Evolutionary conservation across 31 red algal species (phyloP).

Genomic region (Pterothamnion heteromorphum): DNA sequence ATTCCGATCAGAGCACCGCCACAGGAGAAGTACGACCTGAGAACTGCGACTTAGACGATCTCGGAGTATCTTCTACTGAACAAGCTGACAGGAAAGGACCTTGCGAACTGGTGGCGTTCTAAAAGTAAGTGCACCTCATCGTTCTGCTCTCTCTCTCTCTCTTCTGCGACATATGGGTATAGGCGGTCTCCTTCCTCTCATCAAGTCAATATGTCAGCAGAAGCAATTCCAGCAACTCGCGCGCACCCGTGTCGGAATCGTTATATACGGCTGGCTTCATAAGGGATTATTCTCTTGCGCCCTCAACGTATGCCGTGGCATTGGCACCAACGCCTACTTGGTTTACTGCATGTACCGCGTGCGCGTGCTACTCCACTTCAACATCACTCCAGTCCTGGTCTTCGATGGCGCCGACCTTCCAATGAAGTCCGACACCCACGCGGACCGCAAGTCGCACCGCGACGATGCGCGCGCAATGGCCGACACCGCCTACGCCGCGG

Average conservation of each 20-base stretch:
- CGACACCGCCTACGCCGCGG: conserved; percentile 49
- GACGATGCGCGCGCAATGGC: conserved; percentile 56
- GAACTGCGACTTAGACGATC: conserved; percentile 70
- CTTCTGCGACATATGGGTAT: conserved; percentile 33
- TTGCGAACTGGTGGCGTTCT: conserved; percentile 56
- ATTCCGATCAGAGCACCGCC: conserved; percentile 58
- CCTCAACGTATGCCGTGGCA: conserved; percentile 61
- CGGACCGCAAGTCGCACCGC: conserved; percentile 57
- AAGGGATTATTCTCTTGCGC: conserved; percentile 74
- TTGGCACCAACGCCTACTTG: conserved; percentile 56
- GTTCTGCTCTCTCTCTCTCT: too few relatives aligned
- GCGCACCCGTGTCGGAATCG: conserved; percentile 74
- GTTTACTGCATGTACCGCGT: conserved; percentile 80
- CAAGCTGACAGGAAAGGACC: conserved; percentile 53
- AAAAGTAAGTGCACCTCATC: conserved; percentile 61
- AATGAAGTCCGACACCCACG: conserved; percentile 73
- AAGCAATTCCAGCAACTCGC: conserved; percentile 62
- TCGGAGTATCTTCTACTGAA: conserved; percentile 64
- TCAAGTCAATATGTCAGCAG: conserved; percentile 53
- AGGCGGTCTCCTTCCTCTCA: conserved; percentile 45
- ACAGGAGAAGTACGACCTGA: conserved; percentile 57
- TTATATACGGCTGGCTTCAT: conserved; percentile 89
- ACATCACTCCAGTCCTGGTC: conserved; percentile 73
- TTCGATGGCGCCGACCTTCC: conserved; percentile 95
- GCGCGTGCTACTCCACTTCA: conserved; percentile 77